These are phyloP conservation scores for Musa itinerans DNA, from an alignment of 176 grass and related monocot species.

Conservation along the genomic window DNA sequence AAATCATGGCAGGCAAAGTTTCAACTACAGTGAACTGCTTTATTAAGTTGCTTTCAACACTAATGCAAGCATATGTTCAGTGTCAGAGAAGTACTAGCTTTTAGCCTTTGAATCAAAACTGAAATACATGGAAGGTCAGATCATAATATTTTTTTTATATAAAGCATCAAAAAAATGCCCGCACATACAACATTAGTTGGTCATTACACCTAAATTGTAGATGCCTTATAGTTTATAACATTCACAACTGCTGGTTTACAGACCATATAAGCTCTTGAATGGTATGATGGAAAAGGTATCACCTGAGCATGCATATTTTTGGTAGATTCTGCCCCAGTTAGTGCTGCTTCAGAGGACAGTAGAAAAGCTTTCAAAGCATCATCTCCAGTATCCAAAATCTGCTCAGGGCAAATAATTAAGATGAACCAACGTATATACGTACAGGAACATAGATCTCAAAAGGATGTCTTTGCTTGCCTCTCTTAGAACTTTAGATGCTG, in stretches of 20 bases:
- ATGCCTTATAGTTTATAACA: too few relatives aligned
- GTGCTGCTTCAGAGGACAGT: constrained; percentile 75
- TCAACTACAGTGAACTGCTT: too few relatives aligned
- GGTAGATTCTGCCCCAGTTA: constrained; percentile 77
- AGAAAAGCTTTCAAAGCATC: constrained; percentile 77
- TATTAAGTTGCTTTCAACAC: too few relatives aligned
- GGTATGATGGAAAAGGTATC: constrained; percentile 2
- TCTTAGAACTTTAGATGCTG: constrained; percentile 63
- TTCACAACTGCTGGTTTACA: neutral
- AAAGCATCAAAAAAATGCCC: too few relatives aligned
- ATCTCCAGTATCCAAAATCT: constrained; percentile 75
- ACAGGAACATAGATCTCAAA: neutral
- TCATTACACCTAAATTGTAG: too few relatives aligned
- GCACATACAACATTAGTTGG: too few relatives aligned
- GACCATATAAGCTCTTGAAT: neutral
- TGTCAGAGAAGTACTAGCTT: too few relatives aligned
- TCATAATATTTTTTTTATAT: too few relatives aligned
- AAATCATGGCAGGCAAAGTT: too few relatives aligned
- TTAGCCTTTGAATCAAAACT: too few relatives aligned
- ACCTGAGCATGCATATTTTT: constrained; percentile 96
- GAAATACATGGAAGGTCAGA: too few relatives aligned
- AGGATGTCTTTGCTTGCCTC: constrained; percentile 29
- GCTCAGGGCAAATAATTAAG: constrained; percentile 19
- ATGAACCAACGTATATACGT: neutral
- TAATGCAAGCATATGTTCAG: too few relatives aligned